Base-by-base conservation (phyloP, 2,329 filamentous ascomycete species). In the Aspergillus fructus region DNA sequence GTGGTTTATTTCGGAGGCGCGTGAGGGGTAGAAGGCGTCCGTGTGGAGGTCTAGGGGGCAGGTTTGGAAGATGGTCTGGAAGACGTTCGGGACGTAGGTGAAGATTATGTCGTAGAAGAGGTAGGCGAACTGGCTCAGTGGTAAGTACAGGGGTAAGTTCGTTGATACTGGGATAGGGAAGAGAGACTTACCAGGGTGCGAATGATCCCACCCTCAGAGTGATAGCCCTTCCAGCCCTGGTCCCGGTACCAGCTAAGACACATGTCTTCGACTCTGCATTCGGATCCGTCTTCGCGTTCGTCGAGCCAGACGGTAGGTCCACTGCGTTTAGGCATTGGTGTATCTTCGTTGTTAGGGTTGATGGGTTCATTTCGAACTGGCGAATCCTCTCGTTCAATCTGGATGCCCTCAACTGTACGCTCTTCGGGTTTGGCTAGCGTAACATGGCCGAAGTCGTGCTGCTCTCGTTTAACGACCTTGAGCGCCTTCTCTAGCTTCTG, bases 31-130 rank as follows among this genome's bases (percentile, higher is more conserved):
- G 77, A 99, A 99, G 3, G 89, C 87, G 71, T 99, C 94, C 0
- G 93, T 96, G 70, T 96, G 89, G 5, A 99, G 79, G 72, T 99
- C 94, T 3, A 99, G 78, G 1, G 94, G 94, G 68, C 91, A 96
- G 0, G 91, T 96, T 74, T 99, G 94, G 71, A 91, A 99, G 1
- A 89, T 85, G 5, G 94, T 99, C 72, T 97, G 93, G 74, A 99
- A 99, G 55, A 99, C 93, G 66, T 97, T 96, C 24, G 94, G 93
- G 5, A 97, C 85, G 73, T 96, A 96, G 24, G 91, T 81, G 75
- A 97, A 97, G 6, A 99, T 79, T 23, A 97, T 85, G 73, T 99
- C 93, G 78, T 88, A 94, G 78, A 97, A 96, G 17, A 99, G 84
- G 69, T 94, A 93, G 13, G 87, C 89, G 74, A 93, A 93, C 24